A percentile compares a stretch with the other conserved stretches of the same genome.
These are phyloP conservation scores for Falciphora oryzae DNA, from an alignment of 2,329 filamentous ascomycete species.

Conservation along the genomic window DNA sequence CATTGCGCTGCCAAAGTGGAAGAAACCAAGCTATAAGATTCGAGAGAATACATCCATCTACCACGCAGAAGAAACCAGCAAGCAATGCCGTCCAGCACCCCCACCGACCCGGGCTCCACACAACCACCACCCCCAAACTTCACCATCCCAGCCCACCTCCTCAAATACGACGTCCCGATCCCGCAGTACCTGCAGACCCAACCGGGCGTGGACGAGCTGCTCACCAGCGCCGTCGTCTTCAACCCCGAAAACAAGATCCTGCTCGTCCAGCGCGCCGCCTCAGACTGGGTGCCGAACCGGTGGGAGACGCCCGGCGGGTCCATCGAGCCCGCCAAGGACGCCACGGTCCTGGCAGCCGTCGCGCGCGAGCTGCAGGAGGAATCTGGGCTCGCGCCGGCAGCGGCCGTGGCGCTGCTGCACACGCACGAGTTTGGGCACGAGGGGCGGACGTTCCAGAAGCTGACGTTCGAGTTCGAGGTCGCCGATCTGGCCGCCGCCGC, in stretches of 20 bases:
- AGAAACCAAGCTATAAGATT: too few relatives aligned
- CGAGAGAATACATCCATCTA: too few relatives aligned
- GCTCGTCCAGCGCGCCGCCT: conserved; percentile 38
- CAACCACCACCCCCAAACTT: not conserved
- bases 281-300: conserved; percentile 36
- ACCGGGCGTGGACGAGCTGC: not conserved
- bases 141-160: not conserved
- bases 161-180: conserved; percentile 2
- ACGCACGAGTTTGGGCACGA: conserved; percentile 17
- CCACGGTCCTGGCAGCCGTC: conserved; percentile 35
- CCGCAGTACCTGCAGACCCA: not conserved
- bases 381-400: conserved; percentile 30
- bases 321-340: conserved; percentile 33
- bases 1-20: too few relatives aligned
- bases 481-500: not conserved
- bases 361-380: conserved; percentile 45
- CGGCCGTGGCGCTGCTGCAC: conserved; percentile 24
- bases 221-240: conserved; percentile 29
- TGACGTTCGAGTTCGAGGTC: conserved; percentile 33
- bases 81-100: too few relatives aligned
- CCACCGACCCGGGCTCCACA: too few relatives aligned
- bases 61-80: too few relatives aligned
- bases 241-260: conserved; percentile 29
- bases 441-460: conserved; percentile 12
- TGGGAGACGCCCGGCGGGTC: conserved; percentile 48